These are phyloP conservation scores for Aleurites moluccanus DNA, from an alignment of 441 rosid genomes.

Conservation along the genomic window DNA sequence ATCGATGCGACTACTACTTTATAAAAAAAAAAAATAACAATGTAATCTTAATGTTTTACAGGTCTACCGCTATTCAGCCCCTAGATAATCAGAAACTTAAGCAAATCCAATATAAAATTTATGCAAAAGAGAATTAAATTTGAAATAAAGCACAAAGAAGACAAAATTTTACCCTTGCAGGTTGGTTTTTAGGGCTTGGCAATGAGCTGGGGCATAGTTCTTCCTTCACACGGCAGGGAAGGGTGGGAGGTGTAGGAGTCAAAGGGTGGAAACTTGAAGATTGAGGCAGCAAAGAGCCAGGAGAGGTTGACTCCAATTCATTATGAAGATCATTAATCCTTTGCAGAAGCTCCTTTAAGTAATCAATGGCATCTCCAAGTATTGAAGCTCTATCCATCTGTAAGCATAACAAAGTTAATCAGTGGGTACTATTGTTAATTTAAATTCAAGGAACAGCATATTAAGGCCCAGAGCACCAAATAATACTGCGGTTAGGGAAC, in stretches of 20 bases:
- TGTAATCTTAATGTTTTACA: not conserved
- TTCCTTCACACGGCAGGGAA: conserved; percentile 54
- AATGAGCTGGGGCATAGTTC: conserved; percentile 49
- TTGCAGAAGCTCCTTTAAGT: conserved; percentile 64
- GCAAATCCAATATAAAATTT: not conserved
- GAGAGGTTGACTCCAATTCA: conserved; percentile 53
- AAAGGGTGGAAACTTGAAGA: conserved; percentile 50
- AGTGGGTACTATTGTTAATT: not conserved
- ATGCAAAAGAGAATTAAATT: not conserved
- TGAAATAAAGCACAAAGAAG: conserved; percentile 5
- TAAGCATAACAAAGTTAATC: conserved; percentile 12
- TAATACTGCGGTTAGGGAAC: not conserved
- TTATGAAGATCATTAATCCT: conserved; percentile 61
- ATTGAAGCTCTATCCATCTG: conserved; percentile 75
- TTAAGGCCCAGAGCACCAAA: not conserved
- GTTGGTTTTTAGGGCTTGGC: conserved; percentile 56
- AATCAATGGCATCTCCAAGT: conserved; percentile 68
- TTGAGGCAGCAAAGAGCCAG: conserved; percentile 39
- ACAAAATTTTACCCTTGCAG: conserved; percentile 45
- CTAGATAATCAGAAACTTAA: not conserved
- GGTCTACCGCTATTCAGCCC: not conserved
- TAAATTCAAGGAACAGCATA: not conserved
- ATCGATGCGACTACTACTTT: no score
- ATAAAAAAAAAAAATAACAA: no score
- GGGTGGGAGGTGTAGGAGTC: conserved; percentile 54